Conservation (phyloP, 1,139 yeast species). For the Hemisphaericaspora subhashii region DNA sequence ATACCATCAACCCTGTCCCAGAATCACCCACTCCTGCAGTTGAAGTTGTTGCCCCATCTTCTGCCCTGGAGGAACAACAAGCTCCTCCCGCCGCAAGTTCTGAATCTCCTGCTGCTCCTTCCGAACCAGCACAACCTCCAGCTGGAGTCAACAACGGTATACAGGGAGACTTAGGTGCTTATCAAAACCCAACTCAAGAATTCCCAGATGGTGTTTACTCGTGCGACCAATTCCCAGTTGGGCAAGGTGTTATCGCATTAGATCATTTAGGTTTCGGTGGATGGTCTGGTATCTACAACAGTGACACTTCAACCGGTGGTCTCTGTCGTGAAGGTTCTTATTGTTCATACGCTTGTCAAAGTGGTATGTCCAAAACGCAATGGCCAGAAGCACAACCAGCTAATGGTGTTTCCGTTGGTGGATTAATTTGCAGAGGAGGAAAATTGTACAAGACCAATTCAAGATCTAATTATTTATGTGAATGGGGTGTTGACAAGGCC, state of each 20-base stretch:
- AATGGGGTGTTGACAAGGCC: conserved; percentile 76
- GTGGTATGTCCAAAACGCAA: conserved; percentile 97
- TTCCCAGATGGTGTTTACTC: conserved; percentile 80
- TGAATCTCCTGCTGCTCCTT: conserved; percentile 19
- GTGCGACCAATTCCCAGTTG: conserved; percentile 83
- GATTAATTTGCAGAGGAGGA: conserved; percentile 77
- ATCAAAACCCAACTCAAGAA: conserved; percentile 49
- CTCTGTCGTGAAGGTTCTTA: conserved; percentile 81
- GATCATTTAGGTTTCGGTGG: conserved; percentile 63
- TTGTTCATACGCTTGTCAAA: conserved; percentile 95
- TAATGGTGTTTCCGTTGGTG: conserved; percentile 89
- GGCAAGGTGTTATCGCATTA: conserved; percentile 85
- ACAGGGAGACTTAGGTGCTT: conserved; percentile 57
- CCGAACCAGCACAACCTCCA: conserved; percentile 20
- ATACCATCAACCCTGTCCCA: conserved; percentile 26
- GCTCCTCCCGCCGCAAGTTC: neutral
- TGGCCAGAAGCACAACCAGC: conserved; percentile 89
- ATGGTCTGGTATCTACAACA: conserved; percentile 75
- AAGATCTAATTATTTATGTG: conserved; percentile 66
- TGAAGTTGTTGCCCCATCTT: conserved; percentile 10
- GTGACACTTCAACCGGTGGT: conserved; percentile 63
- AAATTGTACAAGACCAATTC: conserved; percentile 76
- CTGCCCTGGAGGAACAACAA: too few species aligned
- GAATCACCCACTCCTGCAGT: too few species aligned
- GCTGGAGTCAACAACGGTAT: conserved; percentile 24